A percentile compares a stretch with the other conserved stretches of the same genome.
These are phyloP conservation scores for Hydnum rufescens DNA, from an alignment of 768 basidiomycete species.

Conservation along the genomic window DNA sequence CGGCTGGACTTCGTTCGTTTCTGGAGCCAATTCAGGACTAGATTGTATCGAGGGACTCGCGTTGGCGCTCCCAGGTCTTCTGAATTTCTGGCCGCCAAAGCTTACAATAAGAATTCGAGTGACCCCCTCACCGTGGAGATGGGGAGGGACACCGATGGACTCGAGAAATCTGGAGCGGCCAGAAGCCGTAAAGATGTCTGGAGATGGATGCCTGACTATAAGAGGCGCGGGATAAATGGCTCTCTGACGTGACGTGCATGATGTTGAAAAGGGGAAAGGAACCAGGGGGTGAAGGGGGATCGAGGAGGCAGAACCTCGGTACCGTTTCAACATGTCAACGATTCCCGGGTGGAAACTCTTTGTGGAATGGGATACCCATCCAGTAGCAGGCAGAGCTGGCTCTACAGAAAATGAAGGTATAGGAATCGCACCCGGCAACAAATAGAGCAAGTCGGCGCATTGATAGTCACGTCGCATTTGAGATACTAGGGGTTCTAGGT, in stretches of 20 bases:
- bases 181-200: conserved; percentile 29
- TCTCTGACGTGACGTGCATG: conserved; percentile 2
- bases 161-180: conserved; percentile 37
- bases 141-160: conserved; percentile 36
- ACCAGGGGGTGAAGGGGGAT: conserved; percentile 25
- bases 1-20: neutral
- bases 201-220: conserved; percentile 41
- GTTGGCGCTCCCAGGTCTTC: conserved; percentile 2
- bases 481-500: conserved; percentile 40
- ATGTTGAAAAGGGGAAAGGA: conserved; percentile 17
- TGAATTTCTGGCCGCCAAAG: conserved; percentile 59
- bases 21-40: neutral
- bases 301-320: conserved; percentile 13
- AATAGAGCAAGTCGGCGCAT: conserved; percentile 48
- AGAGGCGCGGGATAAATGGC: conserved; percentile 31
- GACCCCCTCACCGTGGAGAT: conserved; percentile 25
- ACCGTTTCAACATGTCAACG: conserved; percentile 21
- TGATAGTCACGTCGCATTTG: conserved; percentile 46
- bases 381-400: conserved; percentile 36
- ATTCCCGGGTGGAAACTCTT: conserved; percentile 31
- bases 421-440: conserved; percentile 54
- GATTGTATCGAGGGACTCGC: neutral
- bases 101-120: conserved; percentile 57
- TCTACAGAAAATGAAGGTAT: conserved; percentile 45
- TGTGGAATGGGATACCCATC: conserved; percentile 36